Evolutionary conservation across 371 early-diverging fungal genomes (phyloP), one percentile per base, ranked within the genome.

Genomic region (Mortierella sp.): DNA sequence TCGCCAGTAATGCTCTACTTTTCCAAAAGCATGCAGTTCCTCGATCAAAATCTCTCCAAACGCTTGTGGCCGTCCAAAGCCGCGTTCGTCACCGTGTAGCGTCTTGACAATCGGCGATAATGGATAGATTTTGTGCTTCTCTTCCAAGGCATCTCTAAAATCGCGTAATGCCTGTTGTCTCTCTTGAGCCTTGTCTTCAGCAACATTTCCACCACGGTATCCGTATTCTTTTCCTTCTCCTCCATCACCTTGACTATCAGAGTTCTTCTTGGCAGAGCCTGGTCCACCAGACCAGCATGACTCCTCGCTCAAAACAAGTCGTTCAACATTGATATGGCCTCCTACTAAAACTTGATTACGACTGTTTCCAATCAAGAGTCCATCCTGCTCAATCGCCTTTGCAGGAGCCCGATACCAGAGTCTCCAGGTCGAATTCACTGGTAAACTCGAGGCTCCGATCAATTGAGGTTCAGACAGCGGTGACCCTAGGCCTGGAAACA

Each of bases 281-380:
- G 83, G 83, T 20, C 83, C 83, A 45, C 83, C 83, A 1, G 83
- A 60, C 83, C 83, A 81, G 43, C 64, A 73, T 1, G 73, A 73
- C 55, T 72, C 73, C 22, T 81, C 76, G 26, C 45, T 72, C 61
- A 81, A 30, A 2, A 64, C 22, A 10, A 81, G 51, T 14, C 83
- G 51, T 39, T 81, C 83, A 22, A 69, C 55, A 24, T 81, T 75
- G 58, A 81, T 70, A 30, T 37, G 59, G 9, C 83, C 83, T 3
- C 76, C 73, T 1, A 81, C 64, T 14, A 81, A 35, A 5, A 66
- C 73, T 32, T 76, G 83, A 0, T 58, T 63, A 28, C 62, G 64
- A 2, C 83, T 73, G 37, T 81, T 81, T 20, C 83, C 76, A 30
- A 81, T 52, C 43, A 81, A 37, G 14, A 81, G 60, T 16, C 73